These are phyloP conservation scores for Pyrenochaeta sp. DNA, from an alignment of 2,329 filamentous ascomycete genomes.

Conservation along the genomic window DNA sequence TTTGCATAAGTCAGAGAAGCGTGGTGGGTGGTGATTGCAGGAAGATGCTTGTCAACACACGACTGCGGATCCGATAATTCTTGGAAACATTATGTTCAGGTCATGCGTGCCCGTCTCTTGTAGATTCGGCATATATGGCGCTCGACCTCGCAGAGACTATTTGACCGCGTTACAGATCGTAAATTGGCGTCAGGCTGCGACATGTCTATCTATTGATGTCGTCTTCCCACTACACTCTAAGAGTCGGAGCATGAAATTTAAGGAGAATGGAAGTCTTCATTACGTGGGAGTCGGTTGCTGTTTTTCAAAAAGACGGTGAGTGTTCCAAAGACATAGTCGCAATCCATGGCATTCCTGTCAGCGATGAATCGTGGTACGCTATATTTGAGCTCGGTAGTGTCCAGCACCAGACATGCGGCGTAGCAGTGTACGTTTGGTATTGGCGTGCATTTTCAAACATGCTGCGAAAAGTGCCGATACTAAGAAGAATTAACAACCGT, in stretches of 20 bases:
- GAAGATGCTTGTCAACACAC: not conserved
- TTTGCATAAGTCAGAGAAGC: not conserved
- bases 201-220: not conserved
- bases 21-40: not conserved
- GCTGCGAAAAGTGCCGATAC: no score
- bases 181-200: not conserved
- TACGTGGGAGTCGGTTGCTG: not conserved
- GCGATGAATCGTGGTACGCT: not conserved
- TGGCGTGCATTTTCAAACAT: no score
- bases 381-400: not conserved
- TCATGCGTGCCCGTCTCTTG: conserved; percentile 2
- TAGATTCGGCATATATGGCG: not conserved
- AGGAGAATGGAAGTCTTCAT: not conserved
- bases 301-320: not conserved
- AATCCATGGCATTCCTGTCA: not conserved
- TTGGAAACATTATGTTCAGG: not conserved
- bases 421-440: no score
- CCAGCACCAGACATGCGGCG: no score
- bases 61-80: not conserved
- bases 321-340: not conserved
- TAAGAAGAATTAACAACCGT: no score
- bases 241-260: not conserved
- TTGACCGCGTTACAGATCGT: not conserved
- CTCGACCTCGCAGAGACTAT: not conserved
- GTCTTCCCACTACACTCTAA: not conserved